phyloP scores from a whole-genome alignment of 2,329 filamentous ascomycete species.

The Trichophyton equinum region DNA sequence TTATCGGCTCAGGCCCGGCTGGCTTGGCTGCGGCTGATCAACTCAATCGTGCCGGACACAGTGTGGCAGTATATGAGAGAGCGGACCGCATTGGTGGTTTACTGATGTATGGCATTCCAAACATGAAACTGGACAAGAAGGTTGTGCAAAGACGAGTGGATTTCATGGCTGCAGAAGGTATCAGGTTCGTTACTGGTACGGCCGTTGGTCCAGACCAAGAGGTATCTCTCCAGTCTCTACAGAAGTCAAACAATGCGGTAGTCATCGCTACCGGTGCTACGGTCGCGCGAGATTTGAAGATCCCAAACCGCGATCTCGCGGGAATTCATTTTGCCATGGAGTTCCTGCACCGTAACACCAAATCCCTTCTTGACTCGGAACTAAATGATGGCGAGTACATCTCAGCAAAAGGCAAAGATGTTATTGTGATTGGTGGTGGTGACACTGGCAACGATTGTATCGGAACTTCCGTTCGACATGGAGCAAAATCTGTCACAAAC shows the following conservation, averaged over 20 bases:
- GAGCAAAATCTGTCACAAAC: constrained; percentile 90
- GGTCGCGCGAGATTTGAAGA: constrained; percentile 81
- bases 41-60: constrained; percentile 83
- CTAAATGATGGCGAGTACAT: constrained; percentile 76
- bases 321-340: constrained; percentile 96
- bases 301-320: constrained; percentile 73
- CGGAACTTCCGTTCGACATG: constrained; percentile 88
- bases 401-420: constrained; percentile 88
- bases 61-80: constrained; percentile 83
- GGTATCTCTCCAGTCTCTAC: constrained; percentile 57
- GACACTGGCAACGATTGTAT: constrained; percentile 98
- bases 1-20: constrained; percentile 85
- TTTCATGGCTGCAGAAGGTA: constrained; percentile 82
- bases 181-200: constrained; percentile 68
- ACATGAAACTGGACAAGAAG: constrained; percentile 99
- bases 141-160: constrained; percentile 90
- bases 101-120: constrained; percentile 96
- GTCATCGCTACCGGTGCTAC: constrained; percentile 88
- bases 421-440: constrained; percentile 92
- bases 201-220: constrained; percentile 64
- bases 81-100: constrained; percentile 81
- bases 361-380: constrained; percentile 86
- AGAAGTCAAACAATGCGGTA: constrained; percentile 64
- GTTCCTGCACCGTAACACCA: constrained; percentile 94
- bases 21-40: constrained; percentile 86